Evolutionary conservation across 805 yeast species (phyloP).

Genomic region (Candida qinlingensis): DNA sequence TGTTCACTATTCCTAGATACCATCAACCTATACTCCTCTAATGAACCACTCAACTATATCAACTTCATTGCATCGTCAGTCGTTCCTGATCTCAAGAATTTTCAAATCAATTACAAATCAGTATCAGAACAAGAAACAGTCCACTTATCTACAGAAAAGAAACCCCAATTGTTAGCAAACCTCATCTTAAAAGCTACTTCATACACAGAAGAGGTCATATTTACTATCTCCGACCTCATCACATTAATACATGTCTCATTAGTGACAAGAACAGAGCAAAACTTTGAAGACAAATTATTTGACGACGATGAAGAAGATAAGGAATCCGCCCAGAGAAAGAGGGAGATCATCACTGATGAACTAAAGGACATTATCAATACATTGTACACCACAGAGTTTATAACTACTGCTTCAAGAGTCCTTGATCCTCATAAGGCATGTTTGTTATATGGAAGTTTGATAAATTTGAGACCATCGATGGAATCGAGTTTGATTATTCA

Average conservation of each 20-base stretch:
- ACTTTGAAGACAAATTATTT: constrained; percentile 1
- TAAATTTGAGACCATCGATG: constrained; percentile 33
- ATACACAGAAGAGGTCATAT: constrained; percentile 2
- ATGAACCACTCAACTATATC: background rate
- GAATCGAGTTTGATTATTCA: constrained; percentile 37
- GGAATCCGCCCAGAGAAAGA: background rate
- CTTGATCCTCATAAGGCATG: constrained; percentile 19
- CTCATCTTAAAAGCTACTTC: background rate
- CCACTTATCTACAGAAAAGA: background rate
- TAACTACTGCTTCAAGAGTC: constrained; percentile 18
- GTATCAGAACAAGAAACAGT: background rate
- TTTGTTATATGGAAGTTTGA: constrained; percentile 27
- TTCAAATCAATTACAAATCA: background rate
- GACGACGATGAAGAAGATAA: background rate
- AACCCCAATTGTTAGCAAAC: constrained; percentile 3
- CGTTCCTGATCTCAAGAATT: constrained; percentile 4
- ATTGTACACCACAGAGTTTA: constrained; percentile 23
- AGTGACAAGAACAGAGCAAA: constrained; percentile 6
- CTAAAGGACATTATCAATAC: constrained; percentile 8
- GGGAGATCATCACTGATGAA: constrained; percentile 11
- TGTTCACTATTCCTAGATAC: background rate
- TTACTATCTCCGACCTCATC: constrained; percentile 2
- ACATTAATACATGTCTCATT: constrained; percentile 9
- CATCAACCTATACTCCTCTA: constrained; percentile 2
- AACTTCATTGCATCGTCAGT: constrained; percentile 4